Evolutionary conservation across 176 grass and related monocot genomes (phyloP), one percentile per base, ranked within the genome.

Genomic region (Panicum miliaceum): DNA sequence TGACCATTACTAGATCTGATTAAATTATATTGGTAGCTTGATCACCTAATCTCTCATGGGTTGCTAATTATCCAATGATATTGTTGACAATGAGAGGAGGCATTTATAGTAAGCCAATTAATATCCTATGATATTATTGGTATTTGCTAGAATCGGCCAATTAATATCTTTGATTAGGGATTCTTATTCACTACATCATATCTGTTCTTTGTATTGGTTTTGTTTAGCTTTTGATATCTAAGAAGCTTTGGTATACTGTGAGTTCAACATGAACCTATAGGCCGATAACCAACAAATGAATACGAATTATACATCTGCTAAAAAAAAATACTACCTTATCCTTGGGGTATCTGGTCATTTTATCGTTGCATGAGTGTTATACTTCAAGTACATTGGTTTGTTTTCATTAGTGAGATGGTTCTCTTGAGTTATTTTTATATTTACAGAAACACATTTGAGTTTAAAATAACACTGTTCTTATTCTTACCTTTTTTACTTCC

Each of bases 1-100:
- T 19, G 45, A 62, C 81, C 25, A 12, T 70, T 74, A 56, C 59
- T 46, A 53, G 25, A 37, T 48, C 38, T 42, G 8, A 85, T 57
- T 69, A 62, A 66, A 63, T 81, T 35, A 45, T 70, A 67, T 77
- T 47, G 72, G 14, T 78, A 68, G 59, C 64, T 58, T 63, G 54
- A 78, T 43, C 78, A 69, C 11, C 22, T 73, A 51, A 58, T 61
- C 51, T 22, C n/a, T 16, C 18, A 13, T 78, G 78, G 22, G 50
- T 26, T 61, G 16, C 38, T 76, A 32, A 25, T 59, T 68, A 50
- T 60, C 25, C 53, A 50, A 70, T 72, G 56, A 40, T 19, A 22
- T 46, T 45, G 34, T 27, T 79, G 2, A 74, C 64, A 38, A 20
- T 77, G 42, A 45, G 22, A 37, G 5, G 46, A 8, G 12, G 2